Evolutionary conservation across 192 early-diverging fungal genomes (phyloP), one percentile per base, ranked within the genome.

Genomic region (Coemansia sp.): DNA sequence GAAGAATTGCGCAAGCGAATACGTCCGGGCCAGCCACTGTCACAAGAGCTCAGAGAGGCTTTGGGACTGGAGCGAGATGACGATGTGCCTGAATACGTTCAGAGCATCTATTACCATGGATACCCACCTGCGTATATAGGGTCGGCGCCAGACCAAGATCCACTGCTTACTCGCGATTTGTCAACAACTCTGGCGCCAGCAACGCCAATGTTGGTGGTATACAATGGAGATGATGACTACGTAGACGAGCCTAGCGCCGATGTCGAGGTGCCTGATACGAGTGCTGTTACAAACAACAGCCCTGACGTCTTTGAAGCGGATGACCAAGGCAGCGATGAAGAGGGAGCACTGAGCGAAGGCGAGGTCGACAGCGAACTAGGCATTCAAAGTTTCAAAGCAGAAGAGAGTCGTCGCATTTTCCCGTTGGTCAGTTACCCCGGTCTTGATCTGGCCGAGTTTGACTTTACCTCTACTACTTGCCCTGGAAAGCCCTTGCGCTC

Each of bases 81-180:
- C 33, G 69, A 73, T 8, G 57, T 74, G n/a, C 73, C 78, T 3
- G 66, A 65, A 24, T 81, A 71, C 14, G 28, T 81, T 10, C 46
- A 66, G 18, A 71, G 73, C 39, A 81, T 81, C 66, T 67, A 70
- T 23, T 45, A 36, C 11, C 48, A 66, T 39, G 78, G 78, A 9
- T 81, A 81, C 36, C 78, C 78, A 57, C 73, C 78, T 0, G 78
- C 73, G 11, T 81, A 81, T 33, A 39, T 81, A 18, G 78, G 78
- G 26, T 55, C 21, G 40, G 31, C 55, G 5, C 40, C 50, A 18
- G 64, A 36, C 11, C 70, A 81, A 50, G 73, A 81, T 20, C 78
- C 78, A 9, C 35, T 81, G 61, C 28, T n/a, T 11, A 66, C 67
- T 11, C 58, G 66, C 0, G n/a, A n/a, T 14, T 20, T 20, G 2